Percentiles rank a stretch among this genome's conserved stretches.
Conservation (phyloP, 1,139 yeast species). For the Zygoascus sp. region DNA sequence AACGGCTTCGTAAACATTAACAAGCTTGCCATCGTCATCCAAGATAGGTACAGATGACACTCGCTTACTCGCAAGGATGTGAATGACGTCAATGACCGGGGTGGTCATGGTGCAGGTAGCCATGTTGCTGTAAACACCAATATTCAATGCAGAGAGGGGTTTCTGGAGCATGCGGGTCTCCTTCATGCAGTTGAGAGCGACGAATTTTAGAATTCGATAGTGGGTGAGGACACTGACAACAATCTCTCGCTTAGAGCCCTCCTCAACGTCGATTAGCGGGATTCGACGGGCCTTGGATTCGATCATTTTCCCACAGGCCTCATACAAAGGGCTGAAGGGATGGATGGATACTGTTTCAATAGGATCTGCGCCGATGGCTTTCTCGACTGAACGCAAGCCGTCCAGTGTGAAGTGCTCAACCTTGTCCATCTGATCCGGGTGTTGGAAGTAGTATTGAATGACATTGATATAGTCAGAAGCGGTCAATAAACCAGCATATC, state of each 20-base stretch:
- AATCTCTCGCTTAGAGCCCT: slow-evolving; percentile 86
- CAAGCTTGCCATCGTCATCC: slow-evolving; percentile 65
- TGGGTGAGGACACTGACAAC: slow-evolving; percentile 95
- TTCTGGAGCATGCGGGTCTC: slow-evolving; percentile 81
- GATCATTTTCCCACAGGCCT: slow-evolving; percentile 91
- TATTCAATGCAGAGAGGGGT: slow-evolving; percentile 66
- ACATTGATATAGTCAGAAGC: slow-evolving; percentile 92
- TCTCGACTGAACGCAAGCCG: slow-evolving; percentile 77
- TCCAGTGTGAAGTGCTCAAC: slow-evolving; percentile 83
- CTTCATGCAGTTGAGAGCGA: slow-evolving; percentile 81
- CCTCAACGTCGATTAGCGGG: slow-evolving; percentile 92
- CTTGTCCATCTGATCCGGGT: slow-evolving; percentile 84
- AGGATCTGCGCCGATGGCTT: slow-evolving; percentile 82
- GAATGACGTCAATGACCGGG: slow-evolving; percentile 92
- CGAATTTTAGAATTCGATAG: slow-evolving; percentile 91
- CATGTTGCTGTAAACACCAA: slow-evolving; percentile 57
- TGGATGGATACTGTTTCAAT: slow-evolving; percentile 86
- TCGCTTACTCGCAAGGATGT: slow-evolving; percentile 67
- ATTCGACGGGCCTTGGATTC: slow-evolving; percentile 88
- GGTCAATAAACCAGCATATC: slow-evolving; percentile 92
- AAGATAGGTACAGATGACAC: slow-evolving; percentile 92
- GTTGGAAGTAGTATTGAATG: slow-evolving; percentile 88
- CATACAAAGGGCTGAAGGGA: slow-evolving; percentile 85
- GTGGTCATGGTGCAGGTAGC: slow-evolving; percentile 86
- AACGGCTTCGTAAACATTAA: slow-evolving; percentile 93